These are phyloP conservation scores for Pittosporum tobira DNA, from an alignment of 129 eudicot species.

Conservation along the genomic window DNA sequence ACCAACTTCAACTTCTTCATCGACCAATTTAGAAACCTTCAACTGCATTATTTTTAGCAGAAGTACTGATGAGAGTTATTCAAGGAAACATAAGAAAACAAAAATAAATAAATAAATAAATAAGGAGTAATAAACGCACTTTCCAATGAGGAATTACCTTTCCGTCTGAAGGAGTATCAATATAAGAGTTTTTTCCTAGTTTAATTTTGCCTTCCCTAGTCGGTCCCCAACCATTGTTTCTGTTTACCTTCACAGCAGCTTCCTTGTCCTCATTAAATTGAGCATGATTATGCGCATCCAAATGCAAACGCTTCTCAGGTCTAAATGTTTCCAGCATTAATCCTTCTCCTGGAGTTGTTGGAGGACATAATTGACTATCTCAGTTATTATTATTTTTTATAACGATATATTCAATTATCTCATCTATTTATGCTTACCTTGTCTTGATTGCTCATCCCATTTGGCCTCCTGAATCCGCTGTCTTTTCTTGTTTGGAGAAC, in stretches of 20 bases:
- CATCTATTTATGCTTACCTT: constrained; percentile 36
- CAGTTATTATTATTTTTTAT: no score
- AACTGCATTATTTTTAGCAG: constrained; percentile 30
- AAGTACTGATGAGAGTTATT: constrained; percentile 6
- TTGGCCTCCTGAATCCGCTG: constrained; percentile 24
- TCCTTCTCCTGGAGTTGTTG: constrained; percentile 28
- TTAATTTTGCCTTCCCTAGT: constrained; percentile 26
- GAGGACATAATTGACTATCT: no score
- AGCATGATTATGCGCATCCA: constrained; percentile 25
- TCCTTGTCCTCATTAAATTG: constrained; percentile 25
- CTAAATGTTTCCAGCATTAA: constrained; percentile 16
- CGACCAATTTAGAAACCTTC: constrained; percentile 35
- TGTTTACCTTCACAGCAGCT: constrained; percentile 20
- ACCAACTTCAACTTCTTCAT: constrained; percentile 51
- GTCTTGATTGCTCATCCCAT: constrained; percentile 34
- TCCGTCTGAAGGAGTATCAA: constrained; percentile 18
- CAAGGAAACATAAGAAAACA: not conserved
- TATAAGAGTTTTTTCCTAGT: constrained; percentile 24
- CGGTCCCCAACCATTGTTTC: constrained; percentile 21
- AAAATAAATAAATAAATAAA: not conserved
- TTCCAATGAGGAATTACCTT: constrained; percentile 47
- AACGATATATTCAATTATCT: no score
- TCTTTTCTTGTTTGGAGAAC: constrained; percentile 57
- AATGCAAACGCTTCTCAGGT: constrained; percentile 30
- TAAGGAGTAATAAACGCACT: not conserved